phyloP scores from a whole-genome alignment of 1,139 yeast genomes.

The Hansenula lynferdii region DNA sequence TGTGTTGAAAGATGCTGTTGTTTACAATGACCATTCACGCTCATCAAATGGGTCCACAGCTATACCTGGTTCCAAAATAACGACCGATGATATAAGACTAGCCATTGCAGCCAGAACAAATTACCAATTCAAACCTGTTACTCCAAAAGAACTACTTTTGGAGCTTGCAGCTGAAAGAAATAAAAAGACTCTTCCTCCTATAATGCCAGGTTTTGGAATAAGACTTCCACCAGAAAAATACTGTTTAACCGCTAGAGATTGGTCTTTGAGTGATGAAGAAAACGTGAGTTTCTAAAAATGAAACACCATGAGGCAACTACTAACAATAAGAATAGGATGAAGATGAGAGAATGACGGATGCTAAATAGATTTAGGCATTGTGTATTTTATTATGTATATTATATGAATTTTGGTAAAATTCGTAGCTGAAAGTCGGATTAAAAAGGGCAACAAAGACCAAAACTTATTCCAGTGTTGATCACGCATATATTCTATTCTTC shows the following conservation, averaged over 20 bases:
- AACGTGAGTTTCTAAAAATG: conserved; percentile 4
- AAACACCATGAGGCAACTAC: neutral
- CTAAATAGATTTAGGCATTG: conserved; percentile 6
- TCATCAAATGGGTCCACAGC: conserved; percentile 34
- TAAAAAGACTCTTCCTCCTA: conserved; percentile 85
- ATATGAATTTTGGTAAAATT: neutral
- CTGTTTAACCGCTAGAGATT: conserved; percentile 81
- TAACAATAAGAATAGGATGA: conserved; percentile 8
- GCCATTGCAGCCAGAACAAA: conserved; percentile 93
- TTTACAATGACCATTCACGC: conserved; percentile 80
- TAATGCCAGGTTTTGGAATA: conserved; percentile 88
- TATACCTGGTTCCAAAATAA: conserved; percentile 38
- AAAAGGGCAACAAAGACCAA: no score
- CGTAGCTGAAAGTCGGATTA: neutral
- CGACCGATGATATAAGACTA: conserved; percentile 85
- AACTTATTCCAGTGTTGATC: no score
- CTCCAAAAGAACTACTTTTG: conserved; percentile 84
- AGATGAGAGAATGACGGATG: conserved; percentile 17
- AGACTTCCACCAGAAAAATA: conserved; percentile 97
- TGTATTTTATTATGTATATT: neutral
- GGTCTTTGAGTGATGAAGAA: conserved; percentile 51
- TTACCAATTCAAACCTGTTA: conserved; percentile 88
- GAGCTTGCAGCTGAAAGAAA: conserved; percentile 93
- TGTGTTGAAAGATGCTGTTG: conserved; percentile 81
- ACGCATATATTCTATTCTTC: no score